phyloP scores from a whole-genome alignment of 176 grass and related monocot species.

The Oryza longistaminata region DNA sequence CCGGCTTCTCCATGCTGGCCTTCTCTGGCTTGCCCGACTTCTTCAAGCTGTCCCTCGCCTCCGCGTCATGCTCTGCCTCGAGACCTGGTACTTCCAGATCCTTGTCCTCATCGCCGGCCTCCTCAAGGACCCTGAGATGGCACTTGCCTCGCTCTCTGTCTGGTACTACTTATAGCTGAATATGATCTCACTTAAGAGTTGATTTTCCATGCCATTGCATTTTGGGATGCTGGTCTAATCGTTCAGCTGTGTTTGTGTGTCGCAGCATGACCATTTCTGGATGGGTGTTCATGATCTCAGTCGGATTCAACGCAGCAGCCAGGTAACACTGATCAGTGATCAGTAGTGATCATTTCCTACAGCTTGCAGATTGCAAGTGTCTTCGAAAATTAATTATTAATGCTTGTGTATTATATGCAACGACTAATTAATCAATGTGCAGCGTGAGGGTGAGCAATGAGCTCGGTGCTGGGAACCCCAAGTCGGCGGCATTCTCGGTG shows the following conservation, averaged over 20 bases:
- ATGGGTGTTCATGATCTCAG: conserved; percentile 85
- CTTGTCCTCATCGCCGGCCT: conserved; percentile 56
- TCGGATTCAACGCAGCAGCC: conserved; percentile 84
- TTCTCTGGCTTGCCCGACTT: conserved; percentile 47
- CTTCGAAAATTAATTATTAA: neutral
- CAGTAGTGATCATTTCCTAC: too few relatives aligned
- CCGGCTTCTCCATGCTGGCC: conserved; percentile 50
- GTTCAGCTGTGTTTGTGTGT: neutral
- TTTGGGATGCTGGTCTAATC: neutral
- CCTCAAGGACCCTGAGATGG: conserved; percentile 49
- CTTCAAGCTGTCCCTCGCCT: conserved; percentile 58
- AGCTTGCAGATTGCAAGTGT: neutral
- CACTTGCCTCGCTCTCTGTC: conserved; percentile 56
- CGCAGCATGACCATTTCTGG: conserved; percentile 78
- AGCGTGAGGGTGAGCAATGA: conserved; percentile 60
- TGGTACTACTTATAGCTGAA: conserved; percentile 40
- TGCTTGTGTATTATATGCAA: neutral
- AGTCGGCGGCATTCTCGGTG: conserved; percentile 52
- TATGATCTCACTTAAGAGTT: neutral
- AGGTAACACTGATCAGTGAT: conserved; percentile 38
- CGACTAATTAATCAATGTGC: neutral
- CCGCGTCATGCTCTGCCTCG: conserved; percentile 83
- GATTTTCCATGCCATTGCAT: too few relatives aligned
- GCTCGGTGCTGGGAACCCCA: conserved; percentile 46
- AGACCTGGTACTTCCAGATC: conserved; percentile 58